Percentiles rank a stretch among this genome's conserved stretches.
These are phyloP conservation scores for Actinomortierella wolfii DNA, from an alignment of 371 early-diverging fungal genomes.

Conservation along the genomic window DNA sequence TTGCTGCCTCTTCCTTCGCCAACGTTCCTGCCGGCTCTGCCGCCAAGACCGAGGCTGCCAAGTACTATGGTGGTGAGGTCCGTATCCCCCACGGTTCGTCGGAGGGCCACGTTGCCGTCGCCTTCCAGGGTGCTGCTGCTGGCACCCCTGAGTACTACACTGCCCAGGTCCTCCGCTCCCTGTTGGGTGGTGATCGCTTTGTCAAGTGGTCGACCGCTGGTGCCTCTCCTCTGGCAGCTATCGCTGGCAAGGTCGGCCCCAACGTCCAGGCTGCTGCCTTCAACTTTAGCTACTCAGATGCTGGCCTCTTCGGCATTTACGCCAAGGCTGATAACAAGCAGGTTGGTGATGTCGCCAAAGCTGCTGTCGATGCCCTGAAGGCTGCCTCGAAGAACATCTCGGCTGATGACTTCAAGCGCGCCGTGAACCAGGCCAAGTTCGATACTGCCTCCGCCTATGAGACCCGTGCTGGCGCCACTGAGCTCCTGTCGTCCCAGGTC, in stretches of 20 bases:
- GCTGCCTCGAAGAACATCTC: conserved; percentile 61
- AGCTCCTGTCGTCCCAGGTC: conserved; percentile 50
- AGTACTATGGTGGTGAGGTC: conserved; percentile 87
- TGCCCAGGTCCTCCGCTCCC: conserved; percentile 76
- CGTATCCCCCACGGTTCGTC: conserved; percentile 59
- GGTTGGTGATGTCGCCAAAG: conserved; percentile 64
- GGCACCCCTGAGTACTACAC: conserved; percentile 73
- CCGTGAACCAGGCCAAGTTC: conserved; percentile 85
- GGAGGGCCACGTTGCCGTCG: conserved; percentile 75
- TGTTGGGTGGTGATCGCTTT: conserved; percentile 80
- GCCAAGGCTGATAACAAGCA: conserved; percentile 68
- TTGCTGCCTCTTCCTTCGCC: conserved; percentile 54
- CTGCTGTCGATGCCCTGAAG: conserved; percentile 76
- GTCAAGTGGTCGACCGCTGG: conserved; percentile 77
- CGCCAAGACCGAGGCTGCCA: conserved; percentile 51
- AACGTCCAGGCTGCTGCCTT: conserved; percentile 76
- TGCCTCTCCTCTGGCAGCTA: conserved; percentile 71
- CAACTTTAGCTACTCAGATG: conserved; percentile 89
- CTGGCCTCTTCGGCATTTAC: conserved; percentile 90
- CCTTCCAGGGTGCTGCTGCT: conserved; percentile 75
- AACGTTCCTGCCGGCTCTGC: conserved; percentile 50
- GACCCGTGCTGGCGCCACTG: conserved; percentile 57
- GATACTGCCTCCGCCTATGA: conserved; percentile 70
- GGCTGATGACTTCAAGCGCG: conserved; percentile 75
- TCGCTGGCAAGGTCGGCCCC: conserved; percentile 61